Conservation (phyloP, 495 filamentous ascomycete species). For the Penicillium pulvis region DNA sequence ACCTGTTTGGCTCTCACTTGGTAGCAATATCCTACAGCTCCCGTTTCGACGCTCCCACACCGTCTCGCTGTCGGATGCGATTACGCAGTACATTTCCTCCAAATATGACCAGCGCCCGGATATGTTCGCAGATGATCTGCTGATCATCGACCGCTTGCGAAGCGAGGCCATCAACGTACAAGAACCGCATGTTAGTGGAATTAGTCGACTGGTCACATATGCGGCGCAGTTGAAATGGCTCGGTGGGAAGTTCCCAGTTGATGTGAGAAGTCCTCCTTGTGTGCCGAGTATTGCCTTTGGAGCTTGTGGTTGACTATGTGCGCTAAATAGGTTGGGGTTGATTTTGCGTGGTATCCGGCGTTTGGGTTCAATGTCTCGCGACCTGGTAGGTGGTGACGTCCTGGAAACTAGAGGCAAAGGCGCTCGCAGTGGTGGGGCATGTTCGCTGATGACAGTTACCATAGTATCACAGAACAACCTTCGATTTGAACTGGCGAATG, state of each 20-base stretch:
- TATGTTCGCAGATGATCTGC: constrained; percentile 90
- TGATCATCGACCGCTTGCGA: constrained; percentile 80
- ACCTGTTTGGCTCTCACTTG: neutral
- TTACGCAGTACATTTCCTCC: constrained; percentile 94
- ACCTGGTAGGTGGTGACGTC: constrained; percentile 51
- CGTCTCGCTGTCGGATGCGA: constrained; percentile 74
- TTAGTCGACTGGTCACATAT: constrained; percentile 84
- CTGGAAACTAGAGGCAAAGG: neutral
- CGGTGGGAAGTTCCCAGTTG: constrained; percentile 92
- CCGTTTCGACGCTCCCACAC: constrained; percentile 85
- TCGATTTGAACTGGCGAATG: constrained; percentile 91
- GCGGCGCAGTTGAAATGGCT: constrained; percentile 94
- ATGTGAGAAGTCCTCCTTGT: constrained; percentile 58
- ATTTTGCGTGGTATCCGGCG: constrained; percentile 94
- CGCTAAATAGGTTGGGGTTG: constrained; percentile 73
- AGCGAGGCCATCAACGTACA: constrained; percentile 81
- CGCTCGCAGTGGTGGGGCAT: neutral
- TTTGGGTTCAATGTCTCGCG: constrained; percentile 84
- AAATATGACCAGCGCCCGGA: constrained; percentile 99
- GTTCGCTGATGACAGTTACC: constrained; percentile 2
- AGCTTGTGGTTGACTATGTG: constrained; percentile 1
- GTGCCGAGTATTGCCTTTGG: neutral
- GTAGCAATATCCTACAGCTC: constrained; percentile 60
- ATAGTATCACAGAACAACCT: constrained; percentile 83
- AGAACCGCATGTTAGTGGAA: constrained; percentile 87